Conservation (phyloP, 805 yeast genomes). For the Saturnispora halmiae region DNA sequence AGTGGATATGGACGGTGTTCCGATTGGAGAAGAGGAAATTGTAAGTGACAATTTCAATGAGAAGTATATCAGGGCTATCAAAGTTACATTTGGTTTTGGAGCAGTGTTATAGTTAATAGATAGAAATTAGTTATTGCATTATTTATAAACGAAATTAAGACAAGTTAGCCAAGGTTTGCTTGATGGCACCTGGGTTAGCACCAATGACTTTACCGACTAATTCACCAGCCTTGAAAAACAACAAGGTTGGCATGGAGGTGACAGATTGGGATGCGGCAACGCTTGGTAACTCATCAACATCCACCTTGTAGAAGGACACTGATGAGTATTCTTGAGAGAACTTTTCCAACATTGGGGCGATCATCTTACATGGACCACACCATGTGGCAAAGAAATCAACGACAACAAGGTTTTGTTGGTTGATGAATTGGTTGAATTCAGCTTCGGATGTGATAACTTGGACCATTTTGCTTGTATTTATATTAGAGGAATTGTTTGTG, state of each 20-base stretch:
- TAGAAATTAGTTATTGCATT: neutral
- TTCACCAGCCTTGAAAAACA: slow-evolving; percentile 78
- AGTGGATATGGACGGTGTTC: slow-evolving; percentile 75
- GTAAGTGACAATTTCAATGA: slow-evolving; percentile 80
- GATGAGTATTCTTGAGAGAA: slow-evolving; percentile 57
- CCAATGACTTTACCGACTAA: slow-evolving; percentile 75
- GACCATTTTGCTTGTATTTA: slow-evolving; percentile 37
- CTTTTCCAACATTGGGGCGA: slow-evolving; percentile 87
- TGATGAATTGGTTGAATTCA: slow-evolving; percentile 62
- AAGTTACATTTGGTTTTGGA: slow-evolving; percentile 90
- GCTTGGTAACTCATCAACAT: slow-evolving; percentile 75
- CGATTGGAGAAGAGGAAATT: slow-evolving; percentile 89
- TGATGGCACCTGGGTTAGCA: slow-evolving; percentile 80
- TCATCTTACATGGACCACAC: slow-evolving; percentile 99
- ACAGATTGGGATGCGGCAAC: slow-evolving; percentile 61
- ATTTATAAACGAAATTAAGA: slow-evolving; percentile 15
- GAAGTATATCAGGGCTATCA: slow-evolving; percentile 82
- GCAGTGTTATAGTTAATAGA: slow-evolving; percentile 45
- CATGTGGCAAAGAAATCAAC: slow-evolving; percentile 95
- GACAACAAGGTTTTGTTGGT: slow-evolving; percentile 61
- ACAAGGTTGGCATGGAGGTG: slow-evolving; percentile 50
- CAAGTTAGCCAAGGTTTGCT: slow-evolving; percentile 40
- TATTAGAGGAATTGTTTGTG: no score
- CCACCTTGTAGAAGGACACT: slow-evolving; percentile 80
- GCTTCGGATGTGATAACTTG: slow-evolving; percentile 33